A percentile compares a stretch with the other conserved stretches of the same genome.
Evolutionary conservation across 2,329 filamentous ascomycete species (phyloP).

Genomic region (Pyrenochaeta sp.): DNA sequence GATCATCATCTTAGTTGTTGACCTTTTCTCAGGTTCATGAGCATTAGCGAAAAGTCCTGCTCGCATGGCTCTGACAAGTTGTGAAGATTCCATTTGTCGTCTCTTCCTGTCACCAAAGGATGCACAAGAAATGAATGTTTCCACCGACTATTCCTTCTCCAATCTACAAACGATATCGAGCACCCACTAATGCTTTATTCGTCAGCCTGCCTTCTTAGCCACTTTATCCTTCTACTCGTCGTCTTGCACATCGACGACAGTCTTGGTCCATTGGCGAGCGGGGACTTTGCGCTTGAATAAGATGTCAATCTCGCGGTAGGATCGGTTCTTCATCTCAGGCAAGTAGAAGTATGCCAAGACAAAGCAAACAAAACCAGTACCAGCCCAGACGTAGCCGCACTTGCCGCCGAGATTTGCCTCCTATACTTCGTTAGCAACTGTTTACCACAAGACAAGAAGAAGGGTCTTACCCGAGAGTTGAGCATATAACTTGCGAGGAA

Average conservation of each 20-base stretch:
- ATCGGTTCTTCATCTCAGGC: slow-evolving; percentile 65
- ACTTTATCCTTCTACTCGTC: slow-evolving; percentile 62
- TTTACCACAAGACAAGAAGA: slow-evolving; percentile 57
- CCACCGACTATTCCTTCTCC: slow-evolving; percentile 3
- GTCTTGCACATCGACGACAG: slow-evolving; percentile 65
- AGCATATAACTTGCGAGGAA: slow-evolving; percentile 70
- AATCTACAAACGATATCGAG: slow-evolving; percentile 1
- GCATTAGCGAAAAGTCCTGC: background rate
- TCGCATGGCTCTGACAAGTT: background rate
- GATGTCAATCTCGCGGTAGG: slow-evolving; percentile 60
- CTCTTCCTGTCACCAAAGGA: background rate
- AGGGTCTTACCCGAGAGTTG: slow-evolving; percentile 56
- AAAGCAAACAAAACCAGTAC: slow-evolving; percentile 64
- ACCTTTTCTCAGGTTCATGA: background rate
- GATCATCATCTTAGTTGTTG: background rate
- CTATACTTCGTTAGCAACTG: slow-evolving; percentile 69
- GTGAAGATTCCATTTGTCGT: slow-evolving; percentile 1
- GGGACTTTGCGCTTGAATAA: slow-evolving; percentile 56
- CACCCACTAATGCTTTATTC: slow-evolving; percentile 5
- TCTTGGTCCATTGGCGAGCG: slow-evolving; percentile 66
- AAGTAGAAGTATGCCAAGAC: slow-evolving; percentile 59
- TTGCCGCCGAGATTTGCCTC: slow-evolving; percentile 55
- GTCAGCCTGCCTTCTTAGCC: background rate
- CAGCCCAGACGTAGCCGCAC: slow-evolving; percentile 45
- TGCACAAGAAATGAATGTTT: background rate